Evolutionary conservation across 2,329 filamentous ascomycete species (phyloP).

Genomic region (Ilyonectria mors-panacis): DNA sequence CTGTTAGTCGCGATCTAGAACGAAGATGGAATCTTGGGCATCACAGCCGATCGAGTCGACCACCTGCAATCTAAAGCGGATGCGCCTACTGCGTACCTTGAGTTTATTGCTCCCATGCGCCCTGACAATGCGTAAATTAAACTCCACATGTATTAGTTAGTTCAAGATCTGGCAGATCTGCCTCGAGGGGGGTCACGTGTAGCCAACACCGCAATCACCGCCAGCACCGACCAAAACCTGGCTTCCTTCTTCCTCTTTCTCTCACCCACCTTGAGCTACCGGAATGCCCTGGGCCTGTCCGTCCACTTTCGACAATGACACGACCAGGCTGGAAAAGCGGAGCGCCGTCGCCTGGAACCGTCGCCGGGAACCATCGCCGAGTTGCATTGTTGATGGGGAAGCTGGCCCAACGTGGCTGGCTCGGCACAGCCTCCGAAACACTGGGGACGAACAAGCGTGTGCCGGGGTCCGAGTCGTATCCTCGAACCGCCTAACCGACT

Average conservation of each 20-base stretch:
- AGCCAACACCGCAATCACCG: neutral
- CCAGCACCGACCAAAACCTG: neutral
- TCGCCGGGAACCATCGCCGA: neutral
- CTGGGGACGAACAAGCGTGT: slow-evolving; percentile 38
- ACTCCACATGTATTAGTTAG: neutral
- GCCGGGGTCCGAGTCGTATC: neutral
- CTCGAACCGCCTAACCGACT: slow-evolving; percentile 10
- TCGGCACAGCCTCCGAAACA: slow-evolving; percentile 36
- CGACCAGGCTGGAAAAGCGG: slow-evolving; percentile 7
- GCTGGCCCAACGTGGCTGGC: slow-evolving; percentile 10
- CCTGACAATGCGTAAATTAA: neutral
- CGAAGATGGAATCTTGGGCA: neutral
- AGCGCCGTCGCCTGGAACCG: neutral
- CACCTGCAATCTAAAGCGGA: neutral
- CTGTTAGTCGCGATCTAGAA: slow-evolving; percentile 5
- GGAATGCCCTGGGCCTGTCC: neutral
- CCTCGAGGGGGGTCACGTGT: slow-evolving; percentile 1
- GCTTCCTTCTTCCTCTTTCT: neutral
- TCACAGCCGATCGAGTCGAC: slow-evolving; percentile 9
- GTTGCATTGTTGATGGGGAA: slow-evolving; percentile 23
- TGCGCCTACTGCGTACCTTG: neutral
- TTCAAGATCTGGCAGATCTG: slow-evolving; percentile 1
- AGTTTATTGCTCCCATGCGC: neutral
- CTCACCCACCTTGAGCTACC: neutral
- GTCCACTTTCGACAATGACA: neutral